Percentiles rank a stretch among this genome's conserved stretches.
Conservation (phyloP, 2,329 filamentous ascomycete genomes). For the Aspergillus melleus region DNA sequence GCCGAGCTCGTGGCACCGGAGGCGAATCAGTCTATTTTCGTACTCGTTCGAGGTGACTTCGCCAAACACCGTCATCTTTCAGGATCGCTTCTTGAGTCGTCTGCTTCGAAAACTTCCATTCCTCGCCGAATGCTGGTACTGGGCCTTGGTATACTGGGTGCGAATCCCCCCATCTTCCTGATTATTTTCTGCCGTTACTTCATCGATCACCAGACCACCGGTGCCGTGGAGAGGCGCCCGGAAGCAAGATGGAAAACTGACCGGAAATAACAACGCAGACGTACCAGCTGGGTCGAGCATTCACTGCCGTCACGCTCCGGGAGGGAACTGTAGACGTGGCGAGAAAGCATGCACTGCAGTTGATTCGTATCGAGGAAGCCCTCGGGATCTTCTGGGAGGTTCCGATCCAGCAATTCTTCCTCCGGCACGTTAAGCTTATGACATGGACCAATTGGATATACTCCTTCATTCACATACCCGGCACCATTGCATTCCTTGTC, state of each 20-base stretch:
- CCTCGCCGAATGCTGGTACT: slow-evolving; percentile 74
- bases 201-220: too few relatives aligned
- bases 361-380: slow-evolving; percentile 66
- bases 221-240: not conserved
- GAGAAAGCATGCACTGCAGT: slow-evolving; percentile 65
- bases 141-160: slow-evolving; percentile 77
- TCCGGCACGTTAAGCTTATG: slow-evolving; percentile 57
- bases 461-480: slow-evolving; percentile 76
- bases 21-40: slow-evolving; percentile 49
- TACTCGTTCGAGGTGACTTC: slow-evolving; percentile 53
- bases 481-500: slow-evolving; percentile 68
- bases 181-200: not conserved
- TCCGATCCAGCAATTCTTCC: slow-evolving; percentile 59
- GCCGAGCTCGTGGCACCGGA: slow-evolving; percentile 52
- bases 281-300: slow-evolving; percentile 72
- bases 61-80: slow-evolving; percentile 63
- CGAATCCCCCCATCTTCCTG: slow-evolving; percentile 23
- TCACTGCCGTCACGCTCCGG: slow-evolving; percentile 68
- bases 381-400: slow-evolving; percentile 67
- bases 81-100: slow-evolving; percentile 61
- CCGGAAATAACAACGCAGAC: slow-evolving; percentile 48
- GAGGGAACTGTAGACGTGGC: slow-evolving; percentile 68
- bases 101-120: slow-evolving; percentile 69
- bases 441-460: slow-evolving; percentile 71
- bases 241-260: not conserved